Conservation (phyloP, 352 stramenopile species). For the Bremia lactucae region DNA sequence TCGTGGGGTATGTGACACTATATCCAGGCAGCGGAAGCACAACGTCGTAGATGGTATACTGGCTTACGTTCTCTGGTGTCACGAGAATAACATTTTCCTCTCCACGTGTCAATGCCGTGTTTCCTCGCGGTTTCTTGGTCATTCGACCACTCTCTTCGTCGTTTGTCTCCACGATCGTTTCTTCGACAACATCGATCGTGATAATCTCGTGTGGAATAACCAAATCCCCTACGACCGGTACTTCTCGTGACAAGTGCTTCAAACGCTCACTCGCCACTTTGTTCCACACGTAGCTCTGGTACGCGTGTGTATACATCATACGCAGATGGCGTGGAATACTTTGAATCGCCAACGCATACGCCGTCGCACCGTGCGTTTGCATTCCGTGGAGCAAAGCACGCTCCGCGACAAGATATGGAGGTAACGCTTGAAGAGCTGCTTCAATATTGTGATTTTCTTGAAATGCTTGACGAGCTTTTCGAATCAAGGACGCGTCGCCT, state of each 20-base stretch:
- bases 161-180: conserved; percentile 11
- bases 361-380: conserved; percentile 38
- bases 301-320: conserved; percentile 88
- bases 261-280: conserved; percentile 84
- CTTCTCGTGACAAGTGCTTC: conserved; percentile 45
- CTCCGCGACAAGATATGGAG: conserved; percentile 78
- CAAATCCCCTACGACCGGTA: conserved; percentile 86
- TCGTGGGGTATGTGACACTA: conserved; percentile 82
- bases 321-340: conserved; percentile 74
- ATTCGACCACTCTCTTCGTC: conserved; percentile 16
- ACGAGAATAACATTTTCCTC: conserved; percentile 33
- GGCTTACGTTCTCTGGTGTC: conserved; percentile 81
- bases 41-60: conserved; percentile 90
- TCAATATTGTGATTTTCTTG: conserved; percentile 46
- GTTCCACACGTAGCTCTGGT: conserved; percentile 97
- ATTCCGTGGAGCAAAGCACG: conserved; percentile 57
- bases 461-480: conserved; percentile 53
- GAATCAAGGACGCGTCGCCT: conserved; percentile 67
- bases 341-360: conserved; percentile 55
- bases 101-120: conserved; percentile 30
- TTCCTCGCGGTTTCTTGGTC: conserved; percentile 16
- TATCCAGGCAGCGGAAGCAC: conserved; percentile 93
- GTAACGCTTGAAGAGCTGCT: conserved; percentile 45
- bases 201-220: conserved; percentile 52
- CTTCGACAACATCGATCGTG: conserved; percentile 26